A percentile compares a stretch with the other conserved stretches of the same genome.
phyloP scores from a whole-genome alignment of 2,329 filamentous ascomycete species.

The Epichloe gansuensis region DNA sequence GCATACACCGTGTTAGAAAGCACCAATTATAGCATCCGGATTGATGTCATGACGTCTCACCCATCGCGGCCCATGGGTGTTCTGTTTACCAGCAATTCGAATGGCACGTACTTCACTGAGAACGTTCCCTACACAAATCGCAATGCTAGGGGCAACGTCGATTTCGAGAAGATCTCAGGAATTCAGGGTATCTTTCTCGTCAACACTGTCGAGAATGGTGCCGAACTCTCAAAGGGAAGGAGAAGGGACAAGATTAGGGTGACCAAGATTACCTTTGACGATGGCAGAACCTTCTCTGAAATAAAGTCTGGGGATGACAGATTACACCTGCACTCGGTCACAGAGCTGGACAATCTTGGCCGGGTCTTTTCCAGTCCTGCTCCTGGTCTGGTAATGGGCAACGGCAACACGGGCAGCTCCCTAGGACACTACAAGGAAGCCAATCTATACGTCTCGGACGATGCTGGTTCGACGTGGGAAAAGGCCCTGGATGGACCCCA shows the following conservation, averaged over 20 bases:
- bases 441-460: constrained; percentile 76
- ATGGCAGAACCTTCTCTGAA: constrained; percentile 71
- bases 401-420: constrained; percentile 74
- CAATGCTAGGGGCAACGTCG: constrained; percentile 60
- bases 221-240: constrained; percentile 49
- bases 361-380: constrained; percentile 88
- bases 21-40: constrained; percentile 94
- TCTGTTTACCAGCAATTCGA: constrained; percentile 91
- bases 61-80: constrained; percentile 64
- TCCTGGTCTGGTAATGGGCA: constrained; percentile 84
- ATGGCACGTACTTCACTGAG: constrained; percentile 88
- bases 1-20: constrained; percentile 91
- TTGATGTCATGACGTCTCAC: constrained; percentile 70
- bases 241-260: constrained; percentile 52
- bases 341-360: constrained; percentile 67
- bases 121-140: constrained; percentile 91
- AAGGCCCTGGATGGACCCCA: constrained; percentile 66
- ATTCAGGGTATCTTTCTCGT: constrained; percentile 89
- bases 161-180: constrained; percentile 86
- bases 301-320: constrained; percentile 55
- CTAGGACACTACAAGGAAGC: constrained; percentile 61
- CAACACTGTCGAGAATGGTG: constrained; percentile 78
- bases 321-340: constrained; percentile 87
- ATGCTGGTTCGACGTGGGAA: constrained; percentile 79
- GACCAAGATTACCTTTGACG: constrained; percentile 86